Percentiles rank a stretch among this genome's conserved stretches.
phyloP scores from a whole-genome alignment of 2,329 filamentous ascomycete species.

The Lojkania enalia region DNA sequence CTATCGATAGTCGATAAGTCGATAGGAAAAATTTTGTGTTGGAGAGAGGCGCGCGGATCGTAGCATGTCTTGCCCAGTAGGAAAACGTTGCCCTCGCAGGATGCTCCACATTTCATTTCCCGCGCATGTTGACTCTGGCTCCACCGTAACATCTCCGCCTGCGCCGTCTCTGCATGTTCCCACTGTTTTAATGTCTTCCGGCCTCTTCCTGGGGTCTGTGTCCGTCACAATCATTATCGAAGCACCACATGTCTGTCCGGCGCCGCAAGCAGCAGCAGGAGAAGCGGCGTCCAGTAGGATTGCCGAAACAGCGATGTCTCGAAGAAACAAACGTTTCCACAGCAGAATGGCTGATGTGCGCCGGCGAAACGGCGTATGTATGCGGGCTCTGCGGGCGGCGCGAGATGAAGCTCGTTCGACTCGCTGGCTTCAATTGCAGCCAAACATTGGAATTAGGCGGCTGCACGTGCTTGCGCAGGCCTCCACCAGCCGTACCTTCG shows the following conservation, averaged over 20 bases:
- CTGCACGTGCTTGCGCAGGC: no score
- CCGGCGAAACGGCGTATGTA: background rate
- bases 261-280: background rate
- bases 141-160: no score
- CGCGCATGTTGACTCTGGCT: constrained; percentile 27
- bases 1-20: constrained; percentile 43
- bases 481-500: no score
- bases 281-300: constrained; percentile 1
- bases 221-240: no score
- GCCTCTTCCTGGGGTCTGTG: no score
- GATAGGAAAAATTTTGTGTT: constrained; percentile 32
- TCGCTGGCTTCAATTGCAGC: no score
- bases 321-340: constrained; percentile 4
- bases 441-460: no score
- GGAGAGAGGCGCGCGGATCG: constrained; percentile 27
- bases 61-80: constrained; percentile 22
- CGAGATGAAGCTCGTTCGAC: no score
- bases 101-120: constrained; percentile 41
- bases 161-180: no score
- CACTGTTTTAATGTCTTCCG: no score
- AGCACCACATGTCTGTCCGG: constrained; percentile 1
- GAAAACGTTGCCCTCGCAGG: constrained; percentile 17
- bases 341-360: background rate
- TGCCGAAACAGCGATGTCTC: background rate
- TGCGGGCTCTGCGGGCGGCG: no score